phyloP scores from a whole-genome alignment of 495 filamentous ascomycete species.

The Astrocystis sublimbata region DNA sequence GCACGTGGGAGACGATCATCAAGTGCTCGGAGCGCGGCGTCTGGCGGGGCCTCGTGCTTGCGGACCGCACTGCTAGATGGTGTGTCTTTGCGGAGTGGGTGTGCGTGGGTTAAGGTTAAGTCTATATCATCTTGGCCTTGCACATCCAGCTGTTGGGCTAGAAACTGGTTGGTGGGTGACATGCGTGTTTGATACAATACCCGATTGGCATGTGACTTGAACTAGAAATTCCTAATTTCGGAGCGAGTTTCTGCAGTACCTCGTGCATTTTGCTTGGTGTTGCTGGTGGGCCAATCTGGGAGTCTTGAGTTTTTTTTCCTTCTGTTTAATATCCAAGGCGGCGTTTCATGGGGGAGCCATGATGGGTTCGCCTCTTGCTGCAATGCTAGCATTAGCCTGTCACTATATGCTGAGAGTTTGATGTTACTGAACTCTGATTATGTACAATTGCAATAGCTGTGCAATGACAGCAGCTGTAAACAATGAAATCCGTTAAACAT shows the following conservation, averaged over 20 bases:
- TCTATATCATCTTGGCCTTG: not conserved
- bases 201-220: not conserved
- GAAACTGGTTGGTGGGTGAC: not conserved
- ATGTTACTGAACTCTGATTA: not conserved
- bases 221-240: not conserved
- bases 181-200: not conserved
- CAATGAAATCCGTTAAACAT: not conserved
- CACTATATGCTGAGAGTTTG: slow-evolving; percentile 6
- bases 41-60: slow-evolving; percentile 92
- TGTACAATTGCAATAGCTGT: slow-evolving; percentile 15
- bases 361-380: not conserved
- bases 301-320: too few species aligned
- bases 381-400: not conserved
- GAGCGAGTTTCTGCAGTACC: not conserved
- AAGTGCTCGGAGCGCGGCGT: slow-evolving; percentile 90
- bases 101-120: slow-evolving; percentile 43
- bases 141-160: slow-evolving; percentile 1
- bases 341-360: slow-evolving; percentile 7
- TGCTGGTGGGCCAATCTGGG: slow-evolving; percentile 12
- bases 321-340: slow-evolving; percentile 14
- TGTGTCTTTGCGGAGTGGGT: slow-evolving; percentile 99
- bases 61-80: slow-evolving; percentile 94
- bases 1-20: slow-evolving; percentile 95
- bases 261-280: slow-evolving; percentile 18
- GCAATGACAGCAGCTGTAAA: slow-evolving; percentile 8